Percentiles rank a stretch among this genome's conserved stretches.
Conservation (phyloP, 257 asterid species). For the Voacanga thouarsii region DNA sequence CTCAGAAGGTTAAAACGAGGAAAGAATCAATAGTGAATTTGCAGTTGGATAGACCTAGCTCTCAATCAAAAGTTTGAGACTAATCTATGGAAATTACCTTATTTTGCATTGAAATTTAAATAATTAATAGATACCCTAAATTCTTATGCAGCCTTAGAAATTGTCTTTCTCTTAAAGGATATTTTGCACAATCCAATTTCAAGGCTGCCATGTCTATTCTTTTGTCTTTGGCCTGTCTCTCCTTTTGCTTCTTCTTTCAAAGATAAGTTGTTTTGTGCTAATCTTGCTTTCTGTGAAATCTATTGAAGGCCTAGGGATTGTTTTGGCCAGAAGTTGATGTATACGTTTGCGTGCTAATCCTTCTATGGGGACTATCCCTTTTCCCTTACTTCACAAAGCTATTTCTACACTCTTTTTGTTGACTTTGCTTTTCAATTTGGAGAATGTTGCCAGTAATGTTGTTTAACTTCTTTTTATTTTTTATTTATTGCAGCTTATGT, state of each 20-base stretch:
- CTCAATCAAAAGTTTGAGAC: not conserved
- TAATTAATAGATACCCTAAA: not conserved
- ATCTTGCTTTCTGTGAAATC: not conserved
- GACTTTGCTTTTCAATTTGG: conserved; percentile 13
- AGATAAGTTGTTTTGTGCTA: not conserved
- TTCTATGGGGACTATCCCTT: not conserved
- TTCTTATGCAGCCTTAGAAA: not conserved
- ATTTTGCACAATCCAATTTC: not conserved
- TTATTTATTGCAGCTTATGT: conserved; percentile 59
- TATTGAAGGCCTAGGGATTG: not conserved
- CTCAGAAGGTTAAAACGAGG: too few species aligned
- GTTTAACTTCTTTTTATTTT: not conserved
- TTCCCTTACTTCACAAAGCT: not conserved
- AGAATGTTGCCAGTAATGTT: conserved; percentile 7
- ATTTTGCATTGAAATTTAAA: not conserved
- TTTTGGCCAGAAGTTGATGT: not conserved
- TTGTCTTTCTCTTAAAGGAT: not conserved
- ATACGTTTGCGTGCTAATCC: not conserved
- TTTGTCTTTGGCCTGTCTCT: not conserved
- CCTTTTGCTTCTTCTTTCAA: not conserved
- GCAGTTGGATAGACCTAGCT: not conserved
- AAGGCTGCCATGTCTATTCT: not conserved
- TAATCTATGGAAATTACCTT: not conserved
- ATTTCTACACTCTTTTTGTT: not conserved
- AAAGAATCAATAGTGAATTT: not conserved